Base-by-base conservation (phyloP, 1,284 basidiomycete genomes). In the Cerrena zonata region DNA sequence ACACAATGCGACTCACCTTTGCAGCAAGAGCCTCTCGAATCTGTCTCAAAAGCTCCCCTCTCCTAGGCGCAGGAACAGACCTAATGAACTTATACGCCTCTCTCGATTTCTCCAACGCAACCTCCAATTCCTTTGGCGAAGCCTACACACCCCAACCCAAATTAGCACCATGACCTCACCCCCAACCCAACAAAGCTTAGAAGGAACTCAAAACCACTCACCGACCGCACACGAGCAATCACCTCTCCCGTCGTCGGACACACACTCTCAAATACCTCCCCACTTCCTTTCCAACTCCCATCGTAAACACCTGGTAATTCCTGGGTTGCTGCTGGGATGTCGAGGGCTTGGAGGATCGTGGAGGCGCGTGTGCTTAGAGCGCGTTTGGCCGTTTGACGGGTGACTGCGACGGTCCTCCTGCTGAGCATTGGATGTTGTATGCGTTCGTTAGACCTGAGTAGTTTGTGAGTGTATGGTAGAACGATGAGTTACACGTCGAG, bases 21-120 rank as follows among this genome's bases (percentile, higher is more conserved):
- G 73, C 73, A 18, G 83, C 78, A n/a, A 96, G 75, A 10, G 85
- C 89, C 60, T 87, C 82, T 52, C 93, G 76, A 57, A 97, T 89
- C 68, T 96, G 90, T 56, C 94, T 76, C 52, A 97, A 67, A 26
- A 97, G 79, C 56, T 95, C 91, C 13, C 94, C 94, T 48, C 94
- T 75, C 47, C 80, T 82, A 1, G 94, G 93, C 5, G 90, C 91
- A 49, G 94, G 92, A 40, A 94, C 75, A 54, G 74, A 76, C 65
- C 91, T 77, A 65, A 95, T 86, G 44, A 71, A 61, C 22, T 71
- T 69, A 61, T 85, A 87, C 4, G 94, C 94, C 48, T 88, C 81
- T 36, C 83, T 74, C 7, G 86, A 75, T 56, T 78, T 82, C 46
- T 73, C 73, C 50, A 94, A 63, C 2, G 82, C 77, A 12, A 72